phyloP scores from a whole-genome alignment of 2,329 filamentous ascomycete genomes.

The Fusarium napiforme region DNA sequence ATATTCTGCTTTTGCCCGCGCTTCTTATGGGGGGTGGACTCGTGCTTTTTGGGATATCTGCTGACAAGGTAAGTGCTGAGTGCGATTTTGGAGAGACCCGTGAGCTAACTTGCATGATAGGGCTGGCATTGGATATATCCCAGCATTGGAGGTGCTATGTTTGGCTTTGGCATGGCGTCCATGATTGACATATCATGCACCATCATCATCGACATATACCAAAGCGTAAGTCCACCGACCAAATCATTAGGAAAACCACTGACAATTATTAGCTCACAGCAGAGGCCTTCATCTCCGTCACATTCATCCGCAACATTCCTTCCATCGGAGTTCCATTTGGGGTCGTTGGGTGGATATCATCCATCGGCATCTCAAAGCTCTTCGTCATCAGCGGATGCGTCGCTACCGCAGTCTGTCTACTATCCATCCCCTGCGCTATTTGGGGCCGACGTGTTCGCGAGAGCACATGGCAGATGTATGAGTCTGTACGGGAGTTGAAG shows the following conservation, averaged over 20 bases:
- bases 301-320: constrained; percentile 47
- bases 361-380: constrained; percentile 45
- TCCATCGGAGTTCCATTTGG: constrained; percentile 46
- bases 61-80: constrained; percentile 44
- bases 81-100: too few species aligned
- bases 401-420: constrained; percentile 33
- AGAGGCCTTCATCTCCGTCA: constrained; percentile 46
- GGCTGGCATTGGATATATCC: constrained; percentile 57
- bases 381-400: constrained; percentile 43
- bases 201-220: constrained; percentile 51
- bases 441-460: constrained; percentile 37
- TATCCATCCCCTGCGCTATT: constrained; percentile 44
- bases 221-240: constrained; percentile 1
- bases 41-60: constrained; percentile 52
- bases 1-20: constrained; percentile 42
- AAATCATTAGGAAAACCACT: accelerated
- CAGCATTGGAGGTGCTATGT: constrained; percentile 50
- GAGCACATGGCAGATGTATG: constrained; percentile 22
- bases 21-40: constrained; percentile 49
- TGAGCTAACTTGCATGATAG: constrained; percentile 32
- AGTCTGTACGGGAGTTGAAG: background rate
- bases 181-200: constrained; percentile 51
- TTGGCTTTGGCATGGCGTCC: constrained; percentile 52
- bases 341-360: constrained; percentile 45
- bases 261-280: constrained; percentile 19